A percentile compares a stretch with the other conserved stretches of the same genome.
Conservation (phyloP, 192 early-diverging fungal genomes). For the Pilobolus umbonatus region DNA sequence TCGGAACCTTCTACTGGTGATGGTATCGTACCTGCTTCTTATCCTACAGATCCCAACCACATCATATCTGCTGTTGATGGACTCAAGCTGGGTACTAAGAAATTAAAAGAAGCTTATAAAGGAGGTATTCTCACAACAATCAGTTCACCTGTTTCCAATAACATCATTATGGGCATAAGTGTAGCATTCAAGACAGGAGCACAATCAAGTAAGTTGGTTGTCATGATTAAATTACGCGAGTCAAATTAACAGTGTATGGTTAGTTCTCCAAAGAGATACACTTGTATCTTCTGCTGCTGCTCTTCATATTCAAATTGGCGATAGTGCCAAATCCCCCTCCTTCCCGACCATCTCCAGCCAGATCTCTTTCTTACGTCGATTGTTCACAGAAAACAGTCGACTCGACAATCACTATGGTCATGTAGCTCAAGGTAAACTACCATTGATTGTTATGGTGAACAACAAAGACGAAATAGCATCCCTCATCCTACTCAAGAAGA, state of each 20-base stretch:
- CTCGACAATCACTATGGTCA: conserved; percentile 31
- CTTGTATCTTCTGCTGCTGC: conserved; percentile 50
- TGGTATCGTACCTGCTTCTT: conserved; percentile 35
- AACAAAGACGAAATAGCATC: conserved; percentile 64
- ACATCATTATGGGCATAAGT: conserved; percentile 56
- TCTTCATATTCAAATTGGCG: conserved; percentile 58
- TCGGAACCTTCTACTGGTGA: conserved; percentile 55
- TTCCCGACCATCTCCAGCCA: conserved; percentile 53
- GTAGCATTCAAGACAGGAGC: conserved; percentile 66
- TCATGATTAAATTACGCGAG: neutral
- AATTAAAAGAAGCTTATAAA: conserved; percentile 52
- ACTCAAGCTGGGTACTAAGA: conserved; percentile 51
- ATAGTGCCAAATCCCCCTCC: conserved; percentile 29
- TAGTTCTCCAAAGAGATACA: conserved; percentile 32
- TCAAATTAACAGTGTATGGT: neutral
- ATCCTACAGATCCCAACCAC: conserved; percentile 18
- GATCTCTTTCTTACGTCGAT: conserved; percentile 40
- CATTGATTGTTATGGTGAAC: conserved; percentile 42
- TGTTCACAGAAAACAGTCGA: conserved; percentile 32
- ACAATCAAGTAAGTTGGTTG: conserved; percentile 38
- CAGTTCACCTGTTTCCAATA: conserved; percentile 46
- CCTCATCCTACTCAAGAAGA: conserved; percentile 54
- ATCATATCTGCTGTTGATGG: conserved; percentile 58
- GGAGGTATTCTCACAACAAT: conserved; percentile 59
- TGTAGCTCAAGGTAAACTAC: conserved; percentile 46